Base-by-base conservation (phyloP, 768 basidiomycete species). In the Cystofilobasidium bisporidii region DNA sequence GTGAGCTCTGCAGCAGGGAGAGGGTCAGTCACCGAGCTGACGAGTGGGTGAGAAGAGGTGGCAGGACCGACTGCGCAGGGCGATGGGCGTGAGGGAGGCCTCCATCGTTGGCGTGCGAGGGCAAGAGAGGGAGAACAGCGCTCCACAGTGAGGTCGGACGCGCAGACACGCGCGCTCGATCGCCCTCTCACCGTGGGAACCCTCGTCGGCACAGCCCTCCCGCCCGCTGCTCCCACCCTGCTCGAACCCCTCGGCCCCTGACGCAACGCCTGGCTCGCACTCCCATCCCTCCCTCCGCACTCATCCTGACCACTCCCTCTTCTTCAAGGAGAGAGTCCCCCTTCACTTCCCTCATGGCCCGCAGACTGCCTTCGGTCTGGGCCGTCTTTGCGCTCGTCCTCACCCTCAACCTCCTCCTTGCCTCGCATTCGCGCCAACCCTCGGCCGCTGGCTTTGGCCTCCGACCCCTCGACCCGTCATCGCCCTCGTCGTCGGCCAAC, bases 341-440 rank as follows among this genome's bases (percentile, higher is more conserved):
- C 4, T 2, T 14, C 53, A 5, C 5, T 28, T 14, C n/a, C 30
- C 10, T 6, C 30, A 32, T 56, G 53, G 28, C 30, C 4, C 28
- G 53, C 30, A 3, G 53, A 26, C 11, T 20, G 30, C 40, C 30
- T 24, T 33, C 58, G 24, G 41, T 61, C 60, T 61, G 45, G 48
- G 33, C 82, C 18, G 70, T 84, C 24, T 82, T 89, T 71, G 77
- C 82, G 33, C 70, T 80, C 65, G 74, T 81, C 55, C 77, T 89
- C 74, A 73, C 81, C 68, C 50, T 85, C 57, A 85, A 86, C 71
- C 81, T 81, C 73, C 63, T 87, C 26, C 79, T 89, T 41, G 33
- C n/a, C 47, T 57, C 55, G 45, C 22, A 30, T 12, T 36, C 36
- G 36, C 36, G 12, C 36, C 36, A 12, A 12, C 36, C 36, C n/a